A percentile compares a stretch with the other conserved stretches of the same genome.
Conservation (phyloP, 805 yeast genomes). For the Saturnispora silvae region DNA sequence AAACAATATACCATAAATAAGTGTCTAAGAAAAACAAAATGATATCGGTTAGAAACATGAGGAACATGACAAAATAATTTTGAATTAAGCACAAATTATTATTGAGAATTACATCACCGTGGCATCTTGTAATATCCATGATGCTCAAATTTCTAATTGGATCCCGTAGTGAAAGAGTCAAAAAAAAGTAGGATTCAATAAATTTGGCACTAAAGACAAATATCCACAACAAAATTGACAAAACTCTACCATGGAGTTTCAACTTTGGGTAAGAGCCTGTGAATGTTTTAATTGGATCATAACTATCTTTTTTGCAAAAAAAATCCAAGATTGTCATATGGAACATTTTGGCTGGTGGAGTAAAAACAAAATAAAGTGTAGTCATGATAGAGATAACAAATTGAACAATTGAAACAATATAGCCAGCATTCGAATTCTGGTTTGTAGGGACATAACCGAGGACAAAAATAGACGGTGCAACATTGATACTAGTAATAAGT, state of each 20-base stretch:
- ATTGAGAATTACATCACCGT: constrained; percentile 33
- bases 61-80: constrained; percentile 29
- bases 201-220: constrained; percentile 39
- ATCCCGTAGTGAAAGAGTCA: constrained; percentile 42
- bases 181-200: constrained; percentile 41
- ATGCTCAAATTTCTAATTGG: constrained; percentile 38
- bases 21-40: constrained; percentile 45
- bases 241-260: constrained; percentile 27
- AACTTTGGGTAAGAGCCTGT: constrained; percentile 34
- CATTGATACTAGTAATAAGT: constrained; percentile 25
- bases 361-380: constrained; percentile 32
- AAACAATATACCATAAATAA: constrained; percentile 46
- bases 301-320: constrained; percentile 17
- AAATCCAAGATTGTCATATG: constrained; percentile 16
- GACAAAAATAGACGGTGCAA: constrained; percentile 33
- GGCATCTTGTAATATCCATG: constrained; percentile 34
- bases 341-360: constrained; percentile 28
- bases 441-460: constrained; percentile 29
- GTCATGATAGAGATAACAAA: constrained; percentile 33
- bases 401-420: constrained; percentile 31
- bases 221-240: constrained; percentile 39
- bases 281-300: constrained; percentile 30
- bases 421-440: constrained; percentile 26
- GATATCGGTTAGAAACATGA: constrained; percentile 36
- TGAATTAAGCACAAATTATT: constrained; percentile 34